Base-by-base conservation (phyloP, 148 eudicot species). In the Silene latifolia region DNA sequence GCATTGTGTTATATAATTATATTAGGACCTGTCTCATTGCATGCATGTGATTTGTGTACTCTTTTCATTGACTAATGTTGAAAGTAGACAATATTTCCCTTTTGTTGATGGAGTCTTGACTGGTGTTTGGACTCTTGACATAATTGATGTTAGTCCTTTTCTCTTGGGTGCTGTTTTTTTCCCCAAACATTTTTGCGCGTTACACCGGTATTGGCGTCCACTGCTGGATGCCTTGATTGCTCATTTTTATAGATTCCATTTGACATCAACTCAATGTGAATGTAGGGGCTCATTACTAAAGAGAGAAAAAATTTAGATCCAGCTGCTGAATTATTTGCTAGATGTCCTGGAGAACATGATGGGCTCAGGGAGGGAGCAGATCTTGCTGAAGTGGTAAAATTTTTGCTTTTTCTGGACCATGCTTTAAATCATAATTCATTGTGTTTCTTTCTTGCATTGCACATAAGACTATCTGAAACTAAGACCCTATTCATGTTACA, bases 271-370 rank as follows among this genome's bases (percentile, higher is more conserved):
- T 61, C 35, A 48, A 42, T 74, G 12, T 60, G 72, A 68, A 69
- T 83, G 80, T 88, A 95, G 99, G 99, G 99, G 75, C 96, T 95
- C 69, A 69, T 95, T 56, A 90, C 99, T 39, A 87, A 78, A 63
- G 92, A 86, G 70, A 92, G 99, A 86, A 81, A 85, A 75, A 82
- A 69, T 71, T 75, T 92, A 79, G 97, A 92, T 85, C 89, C 97
- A 69, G 88, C 90, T 75, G 96, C 91, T 48, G 91, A 85, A 59
- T 91, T 92, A 35, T 95, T 92, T 80, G 99, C 97, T 61, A 92
- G 82, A 87, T 51, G 78, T 54, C 83, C 85, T n/a, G 84, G 72
- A 69, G 97, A 89, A 81, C 69, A 54, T 20, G 75, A 83, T 18
- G 88, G 96, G 62, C 93, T 95, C 71, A 67, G 63, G 69, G 99